Conservation (phyloP, 1,284 basidiomycete species). For the Rhodotorula sp. region DNA sequence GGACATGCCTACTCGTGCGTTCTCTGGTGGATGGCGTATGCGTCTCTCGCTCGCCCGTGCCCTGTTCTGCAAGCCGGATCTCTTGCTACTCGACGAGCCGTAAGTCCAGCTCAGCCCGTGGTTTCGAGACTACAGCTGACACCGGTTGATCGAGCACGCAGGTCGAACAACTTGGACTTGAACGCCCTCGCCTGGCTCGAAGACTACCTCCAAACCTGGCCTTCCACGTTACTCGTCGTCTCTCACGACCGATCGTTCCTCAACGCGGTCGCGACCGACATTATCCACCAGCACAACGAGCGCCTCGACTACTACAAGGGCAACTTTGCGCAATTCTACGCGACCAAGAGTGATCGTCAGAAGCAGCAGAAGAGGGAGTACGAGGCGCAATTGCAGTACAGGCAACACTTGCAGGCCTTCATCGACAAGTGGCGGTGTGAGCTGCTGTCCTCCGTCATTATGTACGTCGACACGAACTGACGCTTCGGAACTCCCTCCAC, state of each 20-base stretch:
- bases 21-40: conserved; percentile 93
- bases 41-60: conserved; percentile 58
- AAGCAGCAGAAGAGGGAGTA: conserved; percentile 77
- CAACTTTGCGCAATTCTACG: conserved; percentile 98
- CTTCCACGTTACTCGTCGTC: conserved; percentile 89
- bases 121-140: too few species aligned
- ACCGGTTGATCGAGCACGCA: conserved; percentile 47
- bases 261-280: conserved; percentile 66
- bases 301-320: conserved; percentile 73
- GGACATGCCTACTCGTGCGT: conserved; percentile 59
- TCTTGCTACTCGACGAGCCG: conserved; percentile 73
- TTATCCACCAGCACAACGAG: conserved; percentile 93
- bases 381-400: conserved; percentile 90
- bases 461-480: neutral
- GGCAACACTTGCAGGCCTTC: conserved; percentile 93
- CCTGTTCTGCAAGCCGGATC: conserved; percentile 83
- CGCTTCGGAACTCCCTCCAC: neutral
- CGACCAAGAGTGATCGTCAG: conserved; percentile 92
- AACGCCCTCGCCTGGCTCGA: conserved; percentile 59
- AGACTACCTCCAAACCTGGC: conserved; percentile 97
- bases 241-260: conserved; percentile 99
- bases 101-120: neutral
- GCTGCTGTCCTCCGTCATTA: conserved; percentile 2
- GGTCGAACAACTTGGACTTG: conserved; percentile 88
- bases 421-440: conserved; percentile 97